Evolutionary conservation across 192 early-diverging fungal species (phyloP).

Genomic region (Umbelopsis ramanniana): DNA sequence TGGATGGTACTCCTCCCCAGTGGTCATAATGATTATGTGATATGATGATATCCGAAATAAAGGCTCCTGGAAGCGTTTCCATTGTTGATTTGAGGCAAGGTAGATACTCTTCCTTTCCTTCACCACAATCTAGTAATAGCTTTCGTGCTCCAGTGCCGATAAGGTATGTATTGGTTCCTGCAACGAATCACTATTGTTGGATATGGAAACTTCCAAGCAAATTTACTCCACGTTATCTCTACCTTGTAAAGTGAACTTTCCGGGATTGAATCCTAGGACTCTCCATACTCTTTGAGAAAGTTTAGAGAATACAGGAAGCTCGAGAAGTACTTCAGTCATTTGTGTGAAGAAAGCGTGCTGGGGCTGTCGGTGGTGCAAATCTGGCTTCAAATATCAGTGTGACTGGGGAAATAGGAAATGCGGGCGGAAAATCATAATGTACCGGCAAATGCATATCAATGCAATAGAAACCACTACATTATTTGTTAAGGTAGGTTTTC

Average conservation of each 20-base stretch:
- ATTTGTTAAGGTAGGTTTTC: too few relatives aligned
- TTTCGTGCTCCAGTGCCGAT: constrained; percentile 75
- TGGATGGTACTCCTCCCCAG: constrained; percentile 64
- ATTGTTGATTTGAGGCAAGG: constrained; percentile 57
- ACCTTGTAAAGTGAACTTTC: constrained; percentile 81
- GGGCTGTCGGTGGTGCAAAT: not conserved
- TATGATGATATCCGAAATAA: constrained; percentile 71
- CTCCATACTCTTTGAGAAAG: constrained; percentile 66
- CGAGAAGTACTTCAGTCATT: constrained; percentile 55
- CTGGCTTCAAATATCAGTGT: not conserved
- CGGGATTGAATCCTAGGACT: constrained; percentile 79
- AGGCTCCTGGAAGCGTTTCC: constrained; percentile 45
- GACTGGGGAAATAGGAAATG: too few relatives aligned
- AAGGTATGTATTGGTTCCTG: constrained; percentile 86
- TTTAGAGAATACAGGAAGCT: constrained; percentile 55
- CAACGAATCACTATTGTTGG: not conserved
- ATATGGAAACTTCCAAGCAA: not conserved
- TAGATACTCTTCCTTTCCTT: constrained; percentile 75
- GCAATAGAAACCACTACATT: too few relatives aligned
- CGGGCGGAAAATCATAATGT: too few relatives aligned
- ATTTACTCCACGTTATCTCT: not conserved
- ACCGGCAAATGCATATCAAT: too few relatives aligned
- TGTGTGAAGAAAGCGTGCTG: constrained; percentile 16
- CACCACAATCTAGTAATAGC: constrained; percentile 79
- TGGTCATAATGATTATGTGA: constrained; percentile 87